Evolutionary conservation across 768 basidiomycete genomes (phyloP).

Genomic region (Mycena vitilis): DNA sequence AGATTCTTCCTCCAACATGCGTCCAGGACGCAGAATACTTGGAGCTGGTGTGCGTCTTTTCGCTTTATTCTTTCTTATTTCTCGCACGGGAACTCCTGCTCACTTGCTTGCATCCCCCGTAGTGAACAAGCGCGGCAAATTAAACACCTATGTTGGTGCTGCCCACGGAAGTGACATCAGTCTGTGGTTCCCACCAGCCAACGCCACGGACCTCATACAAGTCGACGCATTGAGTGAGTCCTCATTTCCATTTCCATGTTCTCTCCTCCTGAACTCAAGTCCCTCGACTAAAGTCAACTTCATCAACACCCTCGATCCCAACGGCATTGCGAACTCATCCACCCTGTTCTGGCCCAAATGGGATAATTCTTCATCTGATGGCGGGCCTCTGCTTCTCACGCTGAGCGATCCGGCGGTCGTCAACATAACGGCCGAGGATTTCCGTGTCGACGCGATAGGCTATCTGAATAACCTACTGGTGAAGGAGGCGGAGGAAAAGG

Average conservation of each 20-base stretch:
- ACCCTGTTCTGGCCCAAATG: constrained; percentile 36
- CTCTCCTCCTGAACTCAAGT: not conserved
- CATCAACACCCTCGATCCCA: constrained; percentile 40
- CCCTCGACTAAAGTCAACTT: constrained; percentile 18
- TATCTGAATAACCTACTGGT: not conserved
- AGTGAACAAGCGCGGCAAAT: constrained; percentile 49
- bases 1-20: constrained; percentile 47
- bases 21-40: constrained; percentile 45
- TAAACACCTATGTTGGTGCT: constrained; percentile 41
- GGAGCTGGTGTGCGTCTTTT: constrained; percentile 47
- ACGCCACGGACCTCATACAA: not conserved
- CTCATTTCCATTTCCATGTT: not conserved
- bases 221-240: constrained; percentile 7
- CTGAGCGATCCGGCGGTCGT: constrained; percentile 20
- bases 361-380: constrained; percentile 1
- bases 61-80: not conserved
- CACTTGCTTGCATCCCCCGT: not conserved
- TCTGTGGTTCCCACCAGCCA: constrained; percentile 22
- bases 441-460: not conserved
- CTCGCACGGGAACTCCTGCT: too few relatives aligned
- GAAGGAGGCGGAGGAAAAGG: too few relatives aligned
- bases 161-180: constrained; percentile 34
- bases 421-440: not conserved
- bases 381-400: not conserved
- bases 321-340: constrained; percentile 21